Evolutionary conservation across 768 basidiomycete genomes (phyloP).

Genomic region (Porpolomopsis calyptriformis): DNA sequence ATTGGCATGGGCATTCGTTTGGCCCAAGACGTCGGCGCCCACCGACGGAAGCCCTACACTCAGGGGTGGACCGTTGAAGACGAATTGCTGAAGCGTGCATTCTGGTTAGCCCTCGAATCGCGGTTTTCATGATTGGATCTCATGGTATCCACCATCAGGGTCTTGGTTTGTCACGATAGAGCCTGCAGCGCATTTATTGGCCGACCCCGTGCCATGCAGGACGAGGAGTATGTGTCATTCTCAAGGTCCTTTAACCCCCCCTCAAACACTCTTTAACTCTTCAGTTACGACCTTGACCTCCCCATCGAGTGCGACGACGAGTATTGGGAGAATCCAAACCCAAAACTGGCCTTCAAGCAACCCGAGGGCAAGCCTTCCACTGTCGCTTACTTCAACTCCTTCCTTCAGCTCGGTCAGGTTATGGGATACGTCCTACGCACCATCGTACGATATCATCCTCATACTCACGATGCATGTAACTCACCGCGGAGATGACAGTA

Average conservation of each 20-base stretch:
- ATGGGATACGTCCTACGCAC: constrained; percentile 48
- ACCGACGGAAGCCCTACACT: constrained; percentile 30
- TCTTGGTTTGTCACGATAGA: constrained; percentile 39
- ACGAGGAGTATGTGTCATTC: constrained; percentile 46
- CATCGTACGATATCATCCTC: constrained; percentile 33
- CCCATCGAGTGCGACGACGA: constrained; percentile 57
- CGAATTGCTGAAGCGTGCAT: constrained; percentile 66
- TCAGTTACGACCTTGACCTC: constrained; percentile 62
- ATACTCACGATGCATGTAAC: neutral
- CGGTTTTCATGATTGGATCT: neutral
- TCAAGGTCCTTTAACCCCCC: constrained; percentile 1
- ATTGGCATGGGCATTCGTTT: constrained; percentile 57
- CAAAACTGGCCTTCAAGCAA: constrained; percentile 50
- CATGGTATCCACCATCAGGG: constrained; percentile 26
- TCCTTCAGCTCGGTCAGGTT: constrained; percentile 49
- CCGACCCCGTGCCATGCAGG: constrained; percentile 58
- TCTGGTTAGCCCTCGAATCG: constrained; percentile 34
- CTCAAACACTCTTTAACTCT: neutral
- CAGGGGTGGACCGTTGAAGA: constrained; percentile 39
- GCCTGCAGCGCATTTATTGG: constrained; percentile 42
- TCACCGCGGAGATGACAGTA: constrained; percentile 35
- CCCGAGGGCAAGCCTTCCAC: constrained; percentile 45
- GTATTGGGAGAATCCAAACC: constrained; percentile 55
- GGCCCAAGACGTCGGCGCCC: constrained; percentile 68
- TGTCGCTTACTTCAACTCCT: constrained; percentile 46